Base-by-base conservation (phyloP, 2,329 filamentous ascomycete genomes). In the Fonsecaea monophora region DNA sequence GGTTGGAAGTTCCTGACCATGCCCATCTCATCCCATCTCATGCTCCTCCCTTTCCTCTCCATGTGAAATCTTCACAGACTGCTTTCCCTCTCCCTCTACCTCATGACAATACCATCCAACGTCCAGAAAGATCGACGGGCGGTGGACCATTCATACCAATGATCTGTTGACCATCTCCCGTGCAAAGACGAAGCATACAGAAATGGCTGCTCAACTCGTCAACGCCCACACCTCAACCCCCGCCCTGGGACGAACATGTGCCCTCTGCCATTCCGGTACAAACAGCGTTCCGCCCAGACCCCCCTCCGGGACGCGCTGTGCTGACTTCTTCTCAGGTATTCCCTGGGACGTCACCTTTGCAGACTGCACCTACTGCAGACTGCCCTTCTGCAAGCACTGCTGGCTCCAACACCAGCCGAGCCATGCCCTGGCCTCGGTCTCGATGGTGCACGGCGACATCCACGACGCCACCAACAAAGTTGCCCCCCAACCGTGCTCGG, bases 271-370 rank as follows among this genome's bases (percentile, higher is more conserved):
- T 25, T 12, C 45, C 18, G 45, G 45, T 50, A 50, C 21, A 25
- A 8, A 50, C 9, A 30, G 18, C 10, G 18, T 50, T 15, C n/a
- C 3, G 21, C 25, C 7, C 9, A 25, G 25, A 50, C 7, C 21
- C 18, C 5, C 1, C 2, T 21, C 9, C 1, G 40, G 45, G 18
- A 10, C 9, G 2, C 25, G 4, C 21, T 48, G n/a, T 48, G 21
- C 45, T 50, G 21, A 50, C 3, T 12, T 12, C 15, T 2, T 12
- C 6, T 12, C 9, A 50, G 45, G 45, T 50, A 50, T 50, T 4
- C 21, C 45, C 45, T 50, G 45, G 45, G 45, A 50, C 21, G 21
- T 50, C 45, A 50, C 45, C 45, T 50, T 50, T 21, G 45, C 45
- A 4, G 45, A 50, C 1, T 50, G 45, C 6, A 50, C 45, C 18